phyloP scores from a whole-genome alignment of 2,329 filamentous ascomycete genomes.

The Arthrobotrys sinensis region DNA sequence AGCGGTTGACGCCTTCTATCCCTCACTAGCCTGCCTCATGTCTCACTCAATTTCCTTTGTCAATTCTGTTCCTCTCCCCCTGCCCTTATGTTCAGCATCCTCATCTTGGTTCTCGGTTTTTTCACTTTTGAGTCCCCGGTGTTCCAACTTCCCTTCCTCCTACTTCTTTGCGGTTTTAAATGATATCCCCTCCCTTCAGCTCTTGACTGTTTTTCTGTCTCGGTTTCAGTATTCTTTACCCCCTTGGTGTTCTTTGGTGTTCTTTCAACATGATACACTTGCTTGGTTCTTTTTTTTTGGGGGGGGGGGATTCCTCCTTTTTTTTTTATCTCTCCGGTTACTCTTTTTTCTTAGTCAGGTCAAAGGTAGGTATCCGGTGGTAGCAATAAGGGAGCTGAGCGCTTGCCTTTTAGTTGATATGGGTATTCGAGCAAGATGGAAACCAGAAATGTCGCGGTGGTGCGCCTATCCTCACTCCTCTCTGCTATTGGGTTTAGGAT shows the following conservation, averaged over 20 bases:
- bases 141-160: conserved; percentile 22
- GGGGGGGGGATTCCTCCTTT: conserved; percentile 9
- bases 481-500: background rate
- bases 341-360: background rate
- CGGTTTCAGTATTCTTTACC: conserved; percentile 9
- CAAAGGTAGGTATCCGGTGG: background rate
- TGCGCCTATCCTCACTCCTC: background rate
- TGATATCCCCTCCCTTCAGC: conserved; percentile 31
- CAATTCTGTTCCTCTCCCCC: background rate
- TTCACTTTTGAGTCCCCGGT: conserved; percentile 10
- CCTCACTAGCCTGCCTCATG: background rate
- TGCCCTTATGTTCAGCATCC: conserved; percentile 13
- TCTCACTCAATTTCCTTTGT: conserved; percentile 3
- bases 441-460: background rate
- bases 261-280: conserved; percentile 26
- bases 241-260: conserved; percentile 26
- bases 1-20: background rate
- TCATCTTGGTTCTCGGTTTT: conserved; percentile 3
- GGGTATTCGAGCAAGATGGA: background rate
- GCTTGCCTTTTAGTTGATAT: background rate
- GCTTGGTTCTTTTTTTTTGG: conserved; percentile 8
- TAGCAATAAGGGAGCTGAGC: background rate
- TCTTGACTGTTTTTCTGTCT: conserved; percentile 6
- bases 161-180: conserved; percentile 15
- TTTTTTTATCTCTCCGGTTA: background rate